phyloP scores from a whole-genome alignment of 306 rosid species.

The Begonia loranthoides region DNA sequence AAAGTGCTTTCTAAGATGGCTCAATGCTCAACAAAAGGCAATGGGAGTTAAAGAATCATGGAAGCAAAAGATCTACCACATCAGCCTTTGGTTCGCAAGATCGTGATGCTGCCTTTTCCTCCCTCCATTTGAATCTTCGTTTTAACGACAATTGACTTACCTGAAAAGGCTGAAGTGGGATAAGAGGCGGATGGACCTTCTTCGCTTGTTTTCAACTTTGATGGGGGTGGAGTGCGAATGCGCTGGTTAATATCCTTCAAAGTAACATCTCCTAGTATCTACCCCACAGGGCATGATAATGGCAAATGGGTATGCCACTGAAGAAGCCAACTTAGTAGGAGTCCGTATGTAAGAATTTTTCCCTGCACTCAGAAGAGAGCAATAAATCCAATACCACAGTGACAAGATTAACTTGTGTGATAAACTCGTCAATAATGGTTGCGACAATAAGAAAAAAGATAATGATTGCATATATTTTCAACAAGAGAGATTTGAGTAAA shows the following conservation, averaged over 20 bases:
- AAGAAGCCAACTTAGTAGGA: slow-evolving; percentile 54
- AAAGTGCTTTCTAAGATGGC: no score
- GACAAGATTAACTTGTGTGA: not conserved
- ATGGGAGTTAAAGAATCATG: not conserved
- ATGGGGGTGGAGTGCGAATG: slow-evolving; percentile 59
- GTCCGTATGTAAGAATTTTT: slow-evolving; percentile 51
- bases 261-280: slow-evolving; percentile 78
- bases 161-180: slow-evolving; percentile 88
- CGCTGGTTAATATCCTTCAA: slow-evolving; percentile 89
- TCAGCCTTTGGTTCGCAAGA: slow-evolving; percentile 90
- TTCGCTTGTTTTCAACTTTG: slow-evolving; percentile 27
- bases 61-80: slow-evolving; percentile 10
- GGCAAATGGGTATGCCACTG: slow-evolving; percentile 91
- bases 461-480: not conserved
- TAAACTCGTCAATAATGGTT: not conserved
- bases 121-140: slow-evolving; percentile 82
- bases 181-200: slow-evolving; percentile 44
- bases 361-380: slow-evolving; percentile 26
- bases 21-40: slow-evolving; percentile 3
- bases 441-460: not conserved
- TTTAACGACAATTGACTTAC: slow-evolving; percentile 90
- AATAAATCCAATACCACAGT: slow-evolving; percentile 9
- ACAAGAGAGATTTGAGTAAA: not conserved
- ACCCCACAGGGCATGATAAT: slow-evolving; percentile 72
- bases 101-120: slow-evolving; percentile 96